phyloP scores from a whole-genome alignment of 306 rosid species.

The Crotalaria pallida region DNA sequence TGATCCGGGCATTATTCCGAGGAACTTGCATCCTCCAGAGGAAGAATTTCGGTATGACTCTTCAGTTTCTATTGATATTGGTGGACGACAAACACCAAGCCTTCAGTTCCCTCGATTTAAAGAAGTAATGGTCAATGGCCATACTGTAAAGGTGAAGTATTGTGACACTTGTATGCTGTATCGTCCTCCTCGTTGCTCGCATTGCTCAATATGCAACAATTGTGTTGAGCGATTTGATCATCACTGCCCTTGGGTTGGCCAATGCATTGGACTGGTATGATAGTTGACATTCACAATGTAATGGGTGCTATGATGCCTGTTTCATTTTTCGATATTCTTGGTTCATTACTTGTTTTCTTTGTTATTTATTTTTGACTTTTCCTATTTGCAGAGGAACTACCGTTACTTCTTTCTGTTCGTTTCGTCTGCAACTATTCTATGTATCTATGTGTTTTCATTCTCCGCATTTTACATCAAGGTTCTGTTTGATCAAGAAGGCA shows the following conservation, averaged over 20 bases:
- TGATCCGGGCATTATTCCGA: slow-evolving; percentile 90
- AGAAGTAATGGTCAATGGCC: slow-evolving; percentile 72
- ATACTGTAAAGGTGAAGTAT: slow-evolving; percentile 75
- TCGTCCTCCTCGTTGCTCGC: slow-evolving; percentile 99
- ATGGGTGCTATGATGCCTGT: neutral
- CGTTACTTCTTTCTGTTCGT: slow-evolving; percentile 88
- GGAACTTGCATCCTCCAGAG: slow-evolving; percentile 89
- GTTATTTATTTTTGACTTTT: slow-evolving; percentile 15
- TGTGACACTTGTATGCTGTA: slow-evolving; percentile 94
- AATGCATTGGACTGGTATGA: slow-evolving; percentile 93
- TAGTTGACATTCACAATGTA: neutral
- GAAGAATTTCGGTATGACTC: slow-evolving; percentile 70
- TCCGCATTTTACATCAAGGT: slow-evolving; percentile 83
- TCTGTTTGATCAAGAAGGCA: slow-evolving; percentile 60
- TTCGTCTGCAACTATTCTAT: slow-evolving; percentile 84
- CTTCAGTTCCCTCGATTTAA: slow-evolving; percentile 73
- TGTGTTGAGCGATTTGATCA: slow-evolving; percentile 98
- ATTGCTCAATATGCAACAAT: slow-evolving; percentile 95
- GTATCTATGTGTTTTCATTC: slow-evolving; percentile 75
- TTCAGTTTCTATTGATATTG: slow-evolving; percentile 47
- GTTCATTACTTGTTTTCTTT: slow-evolving; percentile 12
- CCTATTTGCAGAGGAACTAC: slow-evolving; percentile 72
- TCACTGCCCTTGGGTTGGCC: slow-evolving; percentile 99
- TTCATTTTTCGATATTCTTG: slow-evolving; percentile 13
- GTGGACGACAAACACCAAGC: slow-evolving; percentile 80